Evolutionary conservation across 1,139 yeast genomes (phyloP).

Genomic region (Suzukiozyma palmioleophila): DNA sequence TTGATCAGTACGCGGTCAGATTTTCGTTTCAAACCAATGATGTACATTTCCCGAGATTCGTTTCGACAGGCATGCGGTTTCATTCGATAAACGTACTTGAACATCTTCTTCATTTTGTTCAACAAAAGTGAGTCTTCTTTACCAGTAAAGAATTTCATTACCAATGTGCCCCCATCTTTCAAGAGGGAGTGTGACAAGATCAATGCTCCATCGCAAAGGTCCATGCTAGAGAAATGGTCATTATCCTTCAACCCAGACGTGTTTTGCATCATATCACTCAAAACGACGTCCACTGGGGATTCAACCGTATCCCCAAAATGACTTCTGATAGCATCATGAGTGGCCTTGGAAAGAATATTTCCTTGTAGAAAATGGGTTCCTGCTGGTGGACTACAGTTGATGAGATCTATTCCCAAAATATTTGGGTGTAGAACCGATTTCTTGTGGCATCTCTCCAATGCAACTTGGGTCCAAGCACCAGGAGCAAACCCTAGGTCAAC

Average conservation of each 20-base stretch:
- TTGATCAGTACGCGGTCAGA: slow-evolving; percentile 11
- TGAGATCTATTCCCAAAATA: slow-evolving; percentile 41
- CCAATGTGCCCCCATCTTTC: slow-evolving; percentile 28
- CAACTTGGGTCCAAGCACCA: slow-evolving; percentile 49
- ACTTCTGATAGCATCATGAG: slow-evolving; percentile 27
- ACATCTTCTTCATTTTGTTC: slow-evolving; percentile 21
- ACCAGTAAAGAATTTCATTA: slow-evolving; percentile 42
- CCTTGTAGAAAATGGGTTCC: slow-evolving; percentile 42
- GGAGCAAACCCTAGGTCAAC: slow-evolving; percentile 66
- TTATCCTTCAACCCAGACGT: slow-evolving; percentile 39
- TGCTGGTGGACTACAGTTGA: slow-evolving; percentile 34
- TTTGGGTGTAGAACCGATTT: slow-evolving; percentile 10
- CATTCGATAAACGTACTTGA: slow-evolving; percentile 27
- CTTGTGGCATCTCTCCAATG: slow-evolving; percentile 21
- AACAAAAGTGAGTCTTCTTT: slow-evolving; percentile 30
- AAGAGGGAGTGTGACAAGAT: slow-evolving; percentile 26
- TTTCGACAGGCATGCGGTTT: slow-evolving; percentile 37
- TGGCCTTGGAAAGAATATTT: slow-evolving; percentile 30
- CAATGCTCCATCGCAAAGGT: slow-evolving; percentile 38
- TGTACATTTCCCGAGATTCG: slow-evolving; percentile 39
- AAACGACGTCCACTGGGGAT: slow-evolving; percentile 26
- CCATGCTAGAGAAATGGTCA: slow-evolving; percentile 46
- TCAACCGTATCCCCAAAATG: slow-evolving; percentile 12
- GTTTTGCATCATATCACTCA: slow-evolving; percentile 50
- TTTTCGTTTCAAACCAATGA: slow-evolving; percentile 21